Evolutionary conservation across 2,329 filamentous ascomycete species (phyloP).

Genomic region (Aspergillus uvarum): DNA sequence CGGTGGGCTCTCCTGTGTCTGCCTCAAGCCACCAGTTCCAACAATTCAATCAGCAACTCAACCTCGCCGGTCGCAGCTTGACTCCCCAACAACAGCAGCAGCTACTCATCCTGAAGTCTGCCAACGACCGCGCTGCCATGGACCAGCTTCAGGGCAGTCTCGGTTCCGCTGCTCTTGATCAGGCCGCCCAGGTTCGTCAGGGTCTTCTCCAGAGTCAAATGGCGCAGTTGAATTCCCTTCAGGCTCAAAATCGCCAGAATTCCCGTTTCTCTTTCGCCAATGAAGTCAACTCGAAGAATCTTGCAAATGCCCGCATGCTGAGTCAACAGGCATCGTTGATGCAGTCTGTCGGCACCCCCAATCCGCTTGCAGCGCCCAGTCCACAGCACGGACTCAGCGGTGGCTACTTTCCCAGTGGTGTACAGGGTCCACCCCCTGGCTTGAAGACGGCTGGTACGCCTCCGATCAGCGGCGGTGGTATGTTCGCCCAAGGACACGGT

Average conservation of each 20-base stretch:
- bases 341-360: conserved; percentile 37
- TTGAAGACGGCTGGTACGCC: conserved; percentile 94
- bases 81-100: conserved; percentile 79
- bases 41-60: conserved; percentile 58
- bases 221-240: conserved; percentile 56
- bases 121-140: conserved; percentile 60
- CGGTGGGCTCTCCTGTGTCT: conserved; percentile 44
- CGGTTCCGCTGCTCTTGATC: conserved; percentile 37
- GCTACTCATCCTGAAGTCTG: conserved; percentile 63
- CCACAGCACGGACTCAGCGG: conserved; percentile 50
- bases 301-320: conserved; percentile 59
- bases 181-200: conserved; percentile 46
- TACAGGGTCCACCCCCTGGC: conserved; percentile 90
- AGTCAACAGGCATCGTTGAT: conserved; percentile 50
- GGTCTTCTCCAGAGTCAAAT: conserved; percentile 48
- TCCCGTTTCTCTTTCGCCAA: conserved; percentile 87
- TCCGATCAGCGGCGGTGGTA: conserved; percentile 72
- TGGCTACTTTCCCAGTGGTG: conserved; percentile 78
- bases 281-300: conserved; percentile 57
- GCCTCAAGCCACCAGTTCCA: conserved; percentile 47
- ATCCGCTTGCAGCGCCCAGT: conserved; percentile 38
- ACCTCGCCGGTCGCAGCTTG: conserved; percentile 69
- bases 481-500: conserved; percentile 86
- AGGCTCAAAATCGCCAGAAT: conserved; percentile 74
- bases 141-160: conserved; percentile 39